Base-by-base conservation (phyloP, 2,329 filamentous ascomycete species). In the Cucurbitaria berberidis region DNA sequence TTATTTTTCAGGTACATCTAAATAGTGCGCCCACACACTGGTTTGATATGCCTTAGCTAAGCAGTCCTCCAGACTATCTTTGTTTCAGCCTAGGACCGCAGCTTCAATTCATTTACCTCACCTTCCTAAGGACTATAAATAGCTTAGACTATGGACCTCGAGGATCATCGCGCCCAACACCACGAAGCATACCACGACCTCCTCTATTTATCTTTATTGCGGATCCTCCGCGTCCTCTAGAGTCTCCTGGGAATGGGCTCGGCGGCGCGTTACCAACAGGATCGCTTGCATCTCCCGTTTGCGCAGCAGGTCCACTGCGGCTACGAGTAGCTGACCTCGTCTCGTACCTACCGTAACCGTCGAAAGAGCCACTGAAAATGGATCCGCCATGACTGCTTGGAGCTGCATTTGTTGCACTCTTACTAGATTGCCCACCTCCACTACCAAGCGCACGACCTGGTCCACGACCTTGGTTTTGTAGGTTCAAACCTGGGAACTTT, bases 251-350 rank as follows among this genome's bases (percentile, higher is more conserved):
- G 19, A 22, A 39, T 5, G 15, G n/a, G 36, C 21, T 16, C 21
- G 36, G 10, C 3, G 36, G 18, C 21, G 36, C 18, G 19, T 24
- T 39, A 21, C 36, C 15, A 24, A 15, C 13, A 15, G 7, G 11
- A 22, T n/a, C 19, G 18, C 36, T 41, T 32, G 26, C 15, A n/a
- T n/a, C 24, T 26, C 44, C 19, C 13, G 5, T 39, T 24, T 5
- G 11, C 36, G 39, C 19, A 34, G 32, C 36, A 39, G 13, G n/a
- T 27, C 30, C 22, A 5, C 48, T 45, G 13, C 51, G 51, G 13
- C 41, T 48, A 39, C 48, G 45, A 9, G 51, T 44, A 6, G 51
- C 34, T 2, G 45, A 52, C n/a, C 48, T 48, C 10, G 48, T 44
- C 7, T 49, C 48, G 35, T 54, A 55, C 26, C 51, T 45, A 9